phyloP scores from a whole-genome alignment of 2,329 filamentous ascomycete genomes.

The Thelonectria olida region DNA sequence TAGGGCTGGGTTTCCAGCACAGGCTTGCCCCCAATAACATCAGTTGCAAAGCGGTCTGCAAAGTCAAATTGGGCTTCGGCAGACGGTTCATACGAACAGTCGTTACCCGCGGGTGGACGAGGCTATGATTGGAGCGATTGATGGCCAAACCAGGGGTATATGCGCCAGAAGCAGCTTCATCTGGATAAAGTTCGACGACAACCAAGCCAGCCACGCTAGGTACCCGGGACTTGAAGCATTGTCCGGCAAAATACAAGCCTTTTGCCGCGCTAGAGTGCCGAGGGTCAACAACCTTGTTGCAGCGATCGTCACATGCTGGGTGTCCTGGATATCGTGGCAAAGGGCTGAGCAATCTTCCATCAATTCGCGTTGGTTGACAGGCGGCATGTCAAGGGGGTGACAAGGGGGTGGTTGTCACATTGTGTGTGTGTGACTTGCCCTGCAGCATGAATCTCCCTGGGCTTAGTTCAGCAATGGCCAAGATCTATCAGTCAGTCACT shows the following conservation, averaged over 20 bases:
- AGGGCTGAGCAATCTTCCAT: not conserved
- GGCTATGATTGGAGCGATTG: slow-evolving; percentile 29
- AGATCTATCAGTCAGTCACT: slow-evolving; percentile 4
- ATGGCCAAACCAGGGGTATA: slow-evolving; percentile 19
- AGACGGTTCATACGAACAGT: not conserved
- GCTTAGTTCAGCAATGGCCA: slow-evolving; percentile 4
- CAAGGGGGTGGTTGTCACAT: not conserved
- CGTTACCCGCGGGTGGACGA: not conserved
- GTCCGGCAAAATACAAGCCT: slow-evolving; percentile 6
- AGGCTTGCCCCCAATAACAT: not conserved
- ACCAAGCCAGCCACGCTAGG: slow-evolving; percentile 23
- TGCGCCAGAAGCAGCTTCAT: slow-evolving; percentile 25
- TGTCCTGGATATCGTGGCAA: not conserved
- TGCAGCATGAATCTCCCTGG: slow-evolving; percentile 4
- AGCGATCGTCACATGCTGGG: slow-evolving; percentile 12
- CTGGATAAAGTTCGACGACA: slow-evolving; percentile 35
- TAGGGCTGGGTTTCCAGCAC: not conserved
- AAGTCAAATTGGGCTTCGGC: not conserved
- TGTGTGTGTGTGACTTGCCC: not conserved
- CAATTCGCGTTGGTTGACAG: slow-evolving; percentile 9
- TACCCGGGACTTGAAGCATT: slow-evolving; percentile 6
- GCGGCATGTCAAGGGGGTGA: not conserved
- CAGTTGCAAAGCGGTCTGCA: not conserved
- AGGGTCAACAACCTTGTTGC: not conserved
- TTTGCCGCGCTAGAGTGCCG: slow-evolving; percentile 15